Evolutionary conservation across 257 asterid species (phyloP).

Genomic region (Penstemon eatonii): DNA sequence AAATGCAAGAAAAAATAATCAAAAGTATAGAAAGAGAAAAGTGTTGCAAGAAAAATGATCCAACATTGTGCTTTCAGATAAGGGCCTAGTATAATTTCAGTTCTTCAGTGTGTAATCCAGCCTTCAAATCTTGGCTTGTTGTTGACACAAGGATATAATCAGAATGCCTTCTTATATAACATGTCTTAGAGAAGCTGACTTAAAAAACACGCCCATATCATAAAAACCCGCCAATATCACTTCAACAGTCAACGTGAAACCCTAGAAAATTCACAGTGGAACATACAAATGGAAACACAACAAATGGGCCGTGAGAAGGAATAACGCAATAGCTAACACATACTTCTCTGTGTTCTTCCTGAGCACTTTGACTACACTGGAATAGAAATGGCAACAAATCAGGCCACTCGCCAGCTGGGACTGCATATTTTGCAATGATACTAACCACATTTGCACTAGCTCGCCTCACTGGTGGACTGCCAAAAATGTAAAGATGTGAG

Average conservation of each 20-base stretch:
- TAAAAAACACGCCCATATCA: not conserved
- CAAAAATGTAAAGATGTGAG: constrained; percentile 28
- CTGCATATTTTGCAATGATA: constrained; percentile 92
- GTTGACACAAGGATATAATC: too few species aligned
- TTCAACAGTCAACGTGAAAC: constrained; percentile 8
- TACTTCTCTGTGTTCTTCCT: constrained; percentile 99
- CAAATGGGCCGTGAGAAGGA: constrained; percentile 5
- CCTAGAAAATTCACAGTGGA: not conserved
- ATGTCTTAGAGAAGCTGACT: not conserved
- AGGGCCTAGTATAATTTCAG: not conserved
- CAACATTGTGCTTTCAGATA: constrained; percentile 1
- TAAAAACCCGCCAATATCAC: not conserved
- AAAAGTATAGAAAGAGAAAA: not conserved
- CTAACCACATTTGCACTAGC: constrained; percentile 99
- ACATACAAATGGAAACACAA: constrained; percentile 5
- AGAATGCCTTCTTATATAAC: not conserved
- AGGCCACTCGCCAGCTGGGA: constrained; percentile 98
- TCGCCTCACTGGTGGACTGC: constrained; percentile 90
- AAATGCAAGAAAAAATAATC: not conserved
- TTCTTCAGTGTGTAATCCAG: constrained; percentile 13
- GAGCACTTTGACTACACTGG: constrained; percentile 91
- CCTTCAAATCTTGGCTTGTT: constrained; percentile 4
- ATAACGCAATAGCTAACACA: constrained; percentile 22
- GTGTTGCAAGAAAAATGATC: not conserved
- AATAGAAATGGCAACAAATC: constrained; percentile 91